Evolutionary conservation across 139 green algal species (phyloP).

Genomic region (Closterium sp.): DNA sequence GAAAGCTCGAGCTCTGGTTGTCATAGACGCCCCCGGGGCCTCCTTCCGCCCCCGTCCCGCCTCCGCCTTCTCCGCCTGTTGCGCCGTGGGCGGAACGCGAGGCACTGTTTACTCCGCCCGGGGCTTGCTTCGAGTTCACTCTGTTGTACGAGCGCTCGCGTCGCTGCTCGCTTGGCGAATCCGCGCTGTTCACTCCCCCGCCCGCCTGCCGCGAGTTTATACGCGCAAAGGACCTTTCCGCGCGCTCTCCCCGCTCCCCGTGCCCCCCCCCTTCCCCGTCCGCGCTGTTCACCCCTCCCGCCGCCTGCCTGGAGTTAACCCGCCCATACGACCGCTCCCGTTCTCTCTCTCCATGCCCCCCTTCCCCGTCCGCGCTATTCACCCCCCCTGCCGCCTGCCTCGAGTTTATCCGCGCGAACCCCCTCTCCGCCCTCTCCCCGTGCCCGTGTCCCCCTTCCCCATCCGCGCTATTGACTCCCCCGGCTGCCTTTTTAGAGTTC

Average conservation of each 20-base stretch:
- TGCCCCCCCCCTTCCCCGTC: neutral
- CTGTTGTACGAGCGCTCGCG: neutral
- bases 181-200: neutral
- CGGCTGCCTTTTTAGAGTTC: neutral
- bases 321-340: no score
- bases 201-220: neutral
- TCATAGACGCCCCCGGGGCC: neutral
- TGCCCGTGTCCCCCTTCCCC: neutral
- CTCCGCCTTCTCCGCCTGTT: neutral
- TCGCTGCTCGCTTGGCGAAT: neutral
- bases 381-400: neutral
- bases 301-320: no score
- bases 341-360: no score
- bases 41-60: neutral
- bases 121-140: neutral
- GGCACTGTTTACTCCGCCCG: neutral
- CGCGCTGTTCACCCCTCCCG: no score
- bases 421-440: neutral
- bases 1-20: constrained; percentile 2
- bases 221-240: neutral
- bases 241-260: neutral
- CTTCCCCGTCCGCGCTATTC: neutral
- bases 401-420: neutral
- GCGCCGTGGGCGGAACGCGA: neutral
- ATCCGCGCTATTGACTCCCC: neutral